Percentiles rank a stretch among this genome's conserved stretches.
These are phyloP conservation scores for Solanum piurae DNA, from an alignment of 257 asterid species.

Conservation along the genomic window DNA sequence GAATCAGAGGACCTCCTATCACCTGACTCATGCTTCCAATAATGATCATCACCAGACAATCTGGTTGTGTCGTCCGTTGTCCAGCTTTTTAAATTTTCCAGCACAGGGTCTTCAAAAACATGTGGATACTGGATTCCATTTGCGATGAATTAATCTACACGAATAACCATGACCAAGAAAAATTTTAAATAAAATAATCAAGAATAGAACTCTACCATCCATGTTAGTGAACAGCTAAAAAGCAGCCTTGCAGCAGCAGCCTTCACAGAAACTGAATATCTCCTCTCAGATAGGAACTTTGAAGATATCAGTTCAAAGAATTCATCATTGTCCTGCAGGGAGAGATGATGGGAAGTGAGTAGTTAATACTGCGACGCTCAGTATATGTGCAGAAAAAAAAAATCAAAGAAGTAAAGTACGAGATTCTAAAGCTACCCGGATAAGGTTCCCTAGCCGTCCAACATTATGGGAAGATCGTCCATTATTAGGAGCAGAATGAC, in stretches of 20 bases:
- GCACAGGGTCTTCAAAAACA: conserved; percentile 77
- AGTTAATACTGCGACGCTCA: neutral
- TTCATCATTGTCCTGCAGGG: conserved; percentile 87
- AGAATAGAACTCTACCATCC: conserved; percentile 48
- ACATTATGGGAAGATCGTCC: conserved; percentile 75
- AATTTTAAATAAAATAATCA: neutral
- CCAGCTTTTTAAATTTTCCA: conserved; percentile 77
- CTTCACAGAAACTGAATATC: conserved; percentile 56
- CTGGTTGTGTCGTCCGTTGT: conserved; percentile 66
- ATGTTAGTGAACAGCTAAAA: conserved; percentile 80
- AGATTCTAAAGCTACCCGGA: conserved; percentile 44
- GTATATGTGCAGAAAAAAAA: neutral
- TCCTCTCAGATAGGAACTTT: conserved; percentile 55
- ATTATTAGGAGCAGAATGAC: conserved; percentile 51
- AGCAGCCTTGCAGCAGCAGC: conserved; percentile 92
- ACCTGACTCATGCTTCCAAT: conserved; percentile 57
- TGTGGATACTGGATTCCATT: conserved; percentile 80
- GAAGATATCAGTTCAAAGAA: conserved; percentile 82
- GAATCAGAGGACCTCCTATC: conserved; percentile 50
- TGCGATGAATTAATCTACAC: conserved; percentile 10
- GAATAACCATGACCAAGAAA: conserved; percentile 7
- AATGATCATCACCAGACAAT: conserved; percentile 49
- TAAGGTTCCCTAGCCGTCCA: conserved; percentile 87
- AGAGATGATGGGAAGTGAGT: conserved; percentile 4
- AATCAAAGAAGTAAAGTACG: conserved; percentile 4